Evolutionary conservation across 306 rosid genomes (phyloP), one percentile per base, ranked within the genome.

Genomic region (Styphnolobium japonicum): DNA sequence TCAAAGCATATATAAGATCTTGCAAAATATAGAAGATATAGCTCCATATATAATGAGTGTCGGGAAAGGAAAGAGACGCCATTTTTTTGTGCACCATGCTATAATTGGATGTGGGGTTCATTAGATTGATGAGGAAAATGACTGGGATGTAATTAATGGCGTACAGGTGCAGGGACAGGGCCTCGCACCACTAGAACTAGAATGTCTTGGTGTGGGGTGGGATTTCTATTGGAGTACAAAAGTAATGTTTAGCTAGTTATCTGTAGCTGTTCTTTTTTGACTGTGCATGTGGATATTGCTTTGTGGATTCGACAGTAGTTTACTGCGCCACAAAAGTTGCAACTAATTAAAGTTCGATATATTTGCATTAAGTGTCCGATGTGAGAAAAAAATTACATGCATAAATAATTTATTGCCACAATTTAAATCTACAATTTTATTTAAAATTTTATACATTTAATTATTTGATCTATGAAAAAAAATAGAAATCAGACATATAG

Each of bases 251-350:
- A 23, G 15, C 21, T 21, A 48, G 19, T 42, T 22, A 40, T 64
- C n/a, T 14, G 31, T 7, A 76, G 6, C 29, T 9, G 14, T 63
- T 63, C 36, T 42, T 27, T 60, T 75, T 74, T 11, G 7, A 43
- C 49, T 21, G 68, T 77, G 61, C 61, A 19, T 51, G 43, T 73
- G 40, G 1, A 18, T 58, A 55, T 51, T 55, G 37, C 5, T 40
- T 4, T 7, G 18, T 36, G 37, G 40, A 46, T 52, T 52, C 74
- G 37, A 10, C 53, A 27, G 57, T 9, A 37, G 19, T 53, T 12
- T 53, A 55, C 37, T 72, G 77, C 77, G 25, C 66, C 23, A 56
- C 52, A 39, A 9, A 53, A 53, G 61, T 53, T 53, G 61, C 61
- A 21, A 53, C 22, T 2, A 19, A 18, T 6, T 52, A 37, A 57